Evolutionary conservation across 768 basidiomycete species (phyloP).

Genomic region (Coprinopsis strossmayeri): DNA sequence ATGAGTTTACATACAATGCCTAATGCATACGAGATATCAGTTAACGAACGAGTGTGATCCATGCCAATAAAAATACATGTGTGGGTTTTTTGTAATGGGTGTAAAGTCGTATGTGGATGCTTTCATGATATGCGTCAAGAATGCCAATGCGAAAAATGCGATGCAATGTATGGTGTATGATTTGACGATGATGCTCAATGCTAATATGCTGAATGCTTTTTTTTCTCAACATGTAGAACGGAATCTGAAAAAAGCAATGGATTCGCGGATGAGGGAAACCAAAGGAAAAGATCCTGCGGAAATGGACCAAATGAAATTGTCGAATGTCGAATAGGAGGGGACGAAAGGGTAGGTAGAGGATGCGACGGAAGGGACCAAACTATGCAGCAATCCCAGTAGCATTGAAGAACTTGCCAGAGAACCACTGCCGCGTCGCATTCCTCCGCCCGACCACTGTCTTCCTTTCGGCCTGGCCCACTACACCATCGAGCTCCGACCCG

Average conservation of each 20-base stretch:
- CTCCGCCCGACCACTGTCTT: conserved; percentile 6
- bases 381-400: conserved; percentile 30
- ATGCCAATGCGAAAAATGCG: not conserved
- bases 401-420: conserved; percentile 45
- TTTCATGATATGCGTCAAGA: not conserved
- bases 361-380: conserved; percentile 7
- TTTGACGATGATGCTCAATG: too few species aligned
- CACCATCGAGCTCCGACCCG: conserved; percentile 12
- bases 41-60: not conserved
- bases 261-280: too few species aligned
- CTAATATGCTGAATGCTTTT: too few species aligned
- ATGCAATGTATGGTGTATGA: too few species aligned
- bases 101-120: not conserved
- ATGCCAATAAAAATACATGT: conserved; percentile 7
- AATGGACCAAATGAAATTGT: conserved; percentile 4
- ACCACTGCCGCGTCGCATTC: conserved; percentile 42
- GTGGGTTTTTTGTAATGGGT: not conserved
- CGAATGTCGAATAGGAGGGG: conserved; percentile 1
- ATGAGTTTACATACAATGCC: not conserved
- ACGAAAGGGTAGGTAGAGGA: conserved; percentile 1
- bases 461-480: conserved; percentile 23
- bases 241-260: too few species aligned
- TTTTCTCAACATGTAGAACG: too few species aligned
- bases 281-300: too few species aligned
- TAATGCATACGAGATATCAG: not conserved